phyloP scores from a whole-genome alignment of 805 yeast genomes.

The Lipomyces spencermartinsiae region DNA sequence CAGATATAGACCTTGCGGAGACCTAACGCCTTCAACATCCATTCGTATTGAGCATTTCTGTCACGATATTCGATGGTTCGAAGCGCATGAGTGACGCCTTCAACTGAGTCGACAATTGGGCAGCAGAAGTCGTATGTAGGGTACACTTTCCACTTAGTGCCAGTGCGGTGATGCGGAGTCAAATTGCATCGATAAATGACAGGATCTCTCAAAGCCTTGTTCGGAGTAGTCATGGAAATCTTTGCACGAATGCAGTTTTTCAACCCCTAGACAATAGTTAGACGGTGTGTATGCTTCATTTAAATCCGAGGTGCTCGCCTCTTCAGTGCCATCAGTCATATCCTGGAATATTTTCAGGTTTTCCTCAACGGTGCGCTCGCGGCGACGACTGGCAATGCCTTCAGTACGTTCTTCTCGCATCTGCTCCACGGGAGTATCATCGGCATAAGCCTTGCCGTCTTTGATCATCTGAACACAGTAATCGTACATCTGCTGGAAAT shows the following conservation, averaged over 20 bases:
- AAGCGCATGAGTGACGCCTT: conserved; percentile 97
- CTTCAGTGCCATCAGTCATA: conserved; percentile 93
- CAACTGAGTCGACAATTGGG: conserved; percentile 92
- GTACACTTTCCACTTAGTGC: conserved; percentile 89
- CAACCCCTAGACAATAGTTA: conserved; percentile 57
- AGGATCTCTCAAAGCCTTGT: conserved; percentile 97
- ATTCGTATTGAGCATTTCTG: conserved; percentile 96
- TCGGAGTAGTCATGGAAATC: conserved; percentile 86
- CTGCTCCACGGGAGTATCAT: conserved; percentile 89
- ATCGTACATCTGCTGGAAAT: conserved; percentile 90
- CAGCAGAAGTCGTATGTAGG: conserved; percentile 99
- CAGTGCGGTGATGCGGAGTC: conserved; percentile 98
- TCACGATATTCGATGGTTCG: conserved; percentile 99
- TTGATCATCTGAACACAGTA: conserved; percentile 84
- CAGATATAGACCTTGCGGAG: conserved; percentile 94
- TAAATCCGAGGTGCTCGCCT: conserved; percentile 34
- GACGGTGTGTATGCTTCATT: background rate
- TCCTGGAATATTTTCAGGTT: conserved; percentile 86
- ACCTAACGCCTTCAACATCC: conserved; percentile 84
- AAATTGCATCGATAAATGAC: conserved; percentile 96
- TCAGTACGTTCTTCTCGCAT: conserved; percentile 99
- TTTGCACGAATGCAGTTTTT: conserved; percentile 96
- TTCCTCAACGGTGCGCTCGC: conserved; percentile 93
- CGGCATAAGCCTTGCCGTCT: conserved; percentile 97
- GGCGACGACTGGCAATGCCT: conserved; percentile 89